These are phyloP conservation scores for Beauveria varroae DNA, from an alignment of 2,329 filamentous ascomycete species.

Conservation along the genomic window DNA sequence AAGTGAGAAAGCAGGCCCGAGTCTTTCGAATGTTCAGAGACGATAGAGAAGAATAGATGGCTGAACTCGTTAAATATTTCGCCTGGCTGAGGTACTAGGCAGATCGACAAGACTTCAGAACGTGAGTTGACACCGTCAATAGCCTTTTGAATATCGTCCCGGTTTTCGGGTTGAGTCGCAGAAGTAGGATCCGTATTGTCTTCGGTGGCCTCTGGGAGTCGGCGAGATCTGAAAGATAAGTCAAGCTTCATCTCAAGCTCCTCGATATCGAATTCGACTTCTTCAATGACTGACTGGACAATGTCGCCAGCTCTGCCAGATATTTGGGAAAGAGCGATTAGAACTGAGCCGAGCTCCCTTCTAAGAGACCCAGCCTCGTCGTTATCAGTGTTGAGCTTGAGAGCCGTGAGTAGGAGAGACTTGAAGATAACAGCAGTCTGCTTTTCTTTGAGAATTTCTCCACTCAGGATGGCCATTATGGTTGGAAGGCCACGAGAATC, in stretches of 20 bases:
- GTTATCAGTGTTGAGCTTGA: slow-evolving; percentile 47
- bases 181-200: slow-evolving; percentile 35
- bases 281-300: slow-evolving; percentile 60
- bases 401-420: slow-evolving; percentile 52
- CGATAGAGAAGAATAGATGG: slow-evolving; percentile 49
- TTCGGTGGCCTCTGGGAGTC: slow-evolving; percentile 40
- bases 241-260: slow-evolving; percentile 69
- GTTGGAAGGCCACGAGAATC: slow-evolving; percentile 49
- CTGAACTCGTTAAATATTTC: slow-evolving; percentile 52
- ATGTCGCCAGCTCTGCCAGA: slow-evolving; percentile 51
- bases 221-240: slow-evolving; percentile 54
- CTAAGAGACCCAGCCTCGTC: slow-evolving; percentile 50
- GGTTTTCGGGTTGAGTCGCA: slow-evolving; percentile 18
- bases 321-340: slow-evolving; percentile 59
- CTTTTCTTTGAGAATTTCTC: slow-evolving; percentile 52
- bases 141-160: slow-evolving; percentile 31
- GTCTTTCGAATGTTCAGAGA: slow-evolving; percentile 35
- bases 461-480: slow-evolving; percentile 54
- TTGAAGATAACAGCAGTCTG: slow-evolving; percentile 61
- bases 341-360: slow-evolving; percentile 55
- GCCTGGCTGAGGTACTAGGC: slow-evolving; percentile 42
- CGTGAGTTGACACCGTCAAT: slow-evolving; percentile 31
- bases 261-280: slow-evolving; percentile 64
- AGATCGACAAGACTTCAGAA: slow-evolving; percentile 37
- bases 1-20: slow-evolving; percentile 39